Conservation (phyloP, 345 rosid genomes). For the Psidium friedrichsthalianum region DNA sequence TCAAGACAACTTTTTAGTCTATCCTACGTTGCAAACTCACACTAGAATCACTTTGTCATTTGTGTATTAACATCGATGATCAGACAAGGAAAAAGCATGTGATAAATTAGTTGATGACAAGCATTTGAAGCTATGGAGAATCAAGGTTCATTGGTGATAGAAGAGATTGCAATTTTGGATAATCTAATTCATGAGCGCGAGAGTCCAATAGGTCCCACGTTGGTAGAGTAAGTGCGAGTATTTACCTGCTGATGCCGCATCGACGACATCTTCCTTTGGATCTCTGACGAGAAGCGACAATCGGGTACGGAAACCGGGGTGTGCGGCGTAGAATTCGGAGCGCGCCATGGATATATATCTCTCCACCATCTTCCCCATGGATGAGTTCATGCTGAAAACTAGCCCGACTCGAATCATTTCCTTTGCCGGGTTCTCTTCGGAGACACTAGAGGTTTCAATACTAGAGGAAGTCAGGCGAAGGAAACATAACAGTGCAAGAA, state of each 20-base stretch:
- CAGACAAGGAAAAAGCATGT: background rate
- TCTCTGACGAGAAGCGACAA: background rate
- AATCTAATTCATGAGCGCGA: background rate
- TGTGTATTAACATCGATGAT: no score
- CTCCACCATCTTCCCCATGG: background rate
- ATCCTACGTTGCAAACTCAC: background rate
- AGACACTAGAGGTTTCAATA: background rate
- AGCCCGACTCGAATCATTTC: background rate
- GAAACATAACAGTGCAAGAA: background rate
- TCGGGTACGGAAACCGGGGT: background rate
- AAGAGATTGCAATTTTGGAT: background rate
- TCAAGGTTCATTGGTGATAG: background rate
- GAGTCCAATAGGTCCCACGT: background rate
- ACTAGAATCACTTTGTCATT: no score
- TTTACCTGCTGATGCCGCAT: background rate
- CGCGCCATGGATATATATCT: background rate
- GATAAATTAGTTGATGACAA: background rate
- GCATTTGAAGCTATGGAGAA: background rate
- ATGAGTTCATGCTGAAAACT: background rate
- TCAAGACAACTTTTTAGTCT: background rate
- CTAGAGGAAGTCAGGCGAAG: background rate
- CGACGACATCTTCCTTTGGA: background rate
- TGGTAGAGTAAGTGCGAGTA: background rate
- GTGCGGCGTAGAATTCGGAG: background rate
- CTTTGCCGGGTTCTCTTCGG: background rate